These are phyloP conservation scores for Nicotiana noctiflora DNA, from an alignment of 257 asterid genomes.

Conservation along the genomic window DNA sequence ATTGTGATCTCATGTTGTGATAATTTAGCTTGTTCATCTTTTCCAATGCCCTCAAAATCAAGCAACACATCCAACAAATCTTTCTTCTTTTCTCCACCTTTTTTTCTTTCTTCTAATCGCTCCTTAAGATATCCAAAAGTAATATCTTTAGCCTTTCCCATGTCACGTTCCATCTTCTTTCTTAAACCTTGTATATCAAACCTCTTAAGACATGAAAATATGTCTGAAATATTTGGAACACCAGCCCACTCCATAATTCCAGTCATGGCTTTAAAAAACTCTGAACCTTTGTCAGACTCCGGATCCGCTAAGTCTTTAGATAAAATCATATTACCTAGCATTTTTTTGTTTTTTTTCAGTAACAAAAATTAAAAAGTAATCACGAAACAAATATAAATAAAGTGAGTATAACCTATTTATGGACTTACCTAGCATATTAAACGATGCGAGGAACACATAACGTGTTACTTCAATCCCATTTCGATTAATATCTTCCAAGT, in stretches of 20 bases:
- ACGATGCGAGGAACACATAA: constrained; percentile 49
- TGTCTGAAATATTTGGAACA: constrained; percentile 40
- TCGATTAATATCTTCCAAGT: neutral
- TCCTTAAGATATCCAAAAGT: constrained; percentile 30
- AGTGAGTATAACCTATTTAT: neutral
- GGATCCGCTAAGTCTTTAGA: constrained; percentile 44
- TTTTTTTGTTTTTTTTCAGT: neutral
- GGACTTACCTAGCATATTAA: constrained; percentile 48
- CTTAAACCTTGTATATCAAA: constrained; percentile 49
- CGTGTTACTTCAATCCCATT: constrained; percentile 32
- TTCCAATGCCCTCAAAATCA: constrained; percentile 12
- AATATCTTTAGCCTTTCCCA: constrained; percentile 31
- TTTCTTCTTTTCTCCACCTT: neutral
- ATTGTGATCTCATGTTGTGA: constrained; percentile 10
- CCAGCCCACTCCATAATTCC: constrained; percentile 54
- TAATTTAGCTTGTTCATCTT: constrained; percentile 13
- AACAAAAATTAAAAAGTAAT: too few species aligned
- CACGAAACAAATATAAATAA: too few species aligned
- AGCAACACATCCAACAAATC: constrained; percentile 14
- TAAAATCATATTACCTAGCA: constrained; percentile 49
- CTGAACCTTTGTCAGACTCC: constrained; percentile 33
- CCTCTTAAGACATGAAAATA: constrained; percentile 45
- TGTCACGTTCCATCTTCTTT: constrained; percentile 32
- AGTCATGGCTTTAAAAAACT: constrained; percentile 40
- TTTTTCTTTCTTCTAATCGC: constrained; percentile 23